phyloP scores from a whole-genome alignment of 2,329 filamentous ascomycete species.

The Esteya vermicola region DNA sequence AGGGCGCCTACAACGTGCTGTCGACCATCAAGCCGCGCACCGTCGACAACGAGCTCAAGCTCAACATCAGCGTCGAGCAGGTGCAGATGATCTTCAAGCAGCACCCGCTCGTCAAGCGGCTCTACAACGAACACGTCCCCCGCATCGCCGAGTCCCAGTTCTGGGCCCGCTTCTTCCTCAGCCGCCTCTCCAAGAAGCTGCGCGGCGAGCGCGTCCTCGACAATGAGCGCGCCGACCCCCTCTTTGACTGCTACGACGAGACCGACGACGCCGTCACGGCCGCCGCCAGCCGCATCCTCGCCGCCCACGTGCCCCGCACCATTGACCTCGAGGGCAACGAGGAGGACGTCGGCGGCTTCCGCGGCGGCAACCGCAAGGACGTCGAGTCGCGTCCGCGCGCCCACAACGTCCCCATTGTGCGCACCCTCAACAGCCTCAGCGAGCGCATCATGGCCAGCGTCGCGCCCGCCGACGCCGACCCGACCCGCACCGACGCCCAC shows the following conservation, averaged over 20 bases:
- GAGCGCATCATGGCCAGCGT: slow-evolving; percentile 89
- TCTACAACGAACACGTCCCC: slow-evolving; percentile 88
- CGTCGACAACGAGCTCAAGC: slow-evolving; percentile 58
- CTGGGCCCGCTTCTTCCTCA: slow-evolving; percentile 90
- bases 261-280: slow-evolving; percentile 47
- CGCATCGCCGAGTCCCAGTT: slow-evolving; percentile 68
- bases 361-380: slow-evolving; percentile 72
- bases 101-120: slow-evolving; percentile 76
- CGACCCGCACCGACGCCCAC: slow-evolving; percentile 48
- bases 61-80: slow-evolving; percentile 76
- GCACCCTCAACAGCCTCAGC: slow-evolving; percentile 77
- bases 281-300: slow-evolving; percentile 39
- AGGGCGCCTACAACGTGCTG: slow-evolving; percentile 85
- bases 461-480: slow-evolving; percentile 59
- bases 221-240: slow-evolving; percentile 57
- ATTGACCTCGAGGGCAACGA: slow-evolving; percentile 92
- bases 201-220: slow-evolving; percentile 79
- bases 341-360: slow-evolving; percentile 77
- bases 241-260: slow-evolving; percentile 74
- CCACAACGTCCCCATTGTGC: slow-evolving; percentile 69
- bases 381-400: slow-evolving; percentile 70
- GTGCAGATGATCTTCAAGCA: slow-evolving; percentile 87
- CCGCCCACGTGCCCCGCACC: slow-evolving; percentile 65
- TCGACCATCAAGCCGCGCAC: slow-evolving; percentile 74
- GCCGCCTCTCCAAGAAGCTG: slow-evolving; percentile 76